Base-by-base conservation (phyloP, 148 eudicot species). In the Chenopodium formosanum region DNA sequence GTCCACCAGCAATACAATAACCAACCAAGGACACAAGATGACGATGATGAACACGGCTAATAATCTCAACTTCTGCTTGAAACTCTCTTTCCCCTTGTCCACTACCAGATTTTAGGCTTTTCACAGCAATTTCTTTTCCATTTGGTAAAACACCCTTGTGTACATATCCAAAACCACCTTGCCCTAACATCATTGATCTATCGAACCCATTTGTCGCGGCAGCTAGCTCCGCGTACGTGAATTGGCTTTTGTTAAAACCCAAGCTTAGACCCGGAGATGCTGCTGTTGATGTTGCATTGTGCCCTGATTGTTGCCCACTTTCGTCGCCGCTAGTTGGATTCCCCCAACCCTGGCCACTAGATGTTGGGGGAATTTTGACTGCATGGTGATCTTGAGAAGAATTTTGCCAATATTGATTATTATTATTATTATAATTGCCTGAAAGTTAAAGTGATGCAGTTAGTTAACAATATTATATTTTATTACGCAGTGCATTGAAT, bases 81-180 rank as follows among this genome's bases (percentile, higher is more conserved):
- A 94, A 94, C 73, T 94, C 98, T 73, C 97, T 72, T 52, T 94
- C 97, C 0, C 97, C 97, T 78, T 94, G 98, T 6, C 98, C 98
- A 14, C 97, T 91, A 14, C 98, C 98, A 2, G 88, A 68, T 79
- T 94, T 94, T 29, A 94, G 88, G 80, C 97, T 88, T 84, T 92
- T 94, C 8, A 94, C 93, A 0, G 98, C 98, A 13, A 94, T 85
- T 46, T 78, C 89, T 70, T 81, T 90, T 0, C 94, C 93, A 68
- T 84, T 84, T 4, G 97, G 86, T 79, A 94, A 68, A 40, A 88
- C 74, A 22, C 98, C 98, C 78, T 91, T 94, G 73, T 94, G 91
- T 22, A 90, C 93, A 23, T 50, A 88, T 56, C 98, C 98, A 62
- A 94, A 94, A 44, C 98, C 98, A 2, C 98, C 98, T 77, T 94